These are phyloP conservation scores for Zymoseptoria crescenta DNA, from an alignment of 2,329 filamentous ascomycete genomes.

Conservation along the genomic window DNA sequence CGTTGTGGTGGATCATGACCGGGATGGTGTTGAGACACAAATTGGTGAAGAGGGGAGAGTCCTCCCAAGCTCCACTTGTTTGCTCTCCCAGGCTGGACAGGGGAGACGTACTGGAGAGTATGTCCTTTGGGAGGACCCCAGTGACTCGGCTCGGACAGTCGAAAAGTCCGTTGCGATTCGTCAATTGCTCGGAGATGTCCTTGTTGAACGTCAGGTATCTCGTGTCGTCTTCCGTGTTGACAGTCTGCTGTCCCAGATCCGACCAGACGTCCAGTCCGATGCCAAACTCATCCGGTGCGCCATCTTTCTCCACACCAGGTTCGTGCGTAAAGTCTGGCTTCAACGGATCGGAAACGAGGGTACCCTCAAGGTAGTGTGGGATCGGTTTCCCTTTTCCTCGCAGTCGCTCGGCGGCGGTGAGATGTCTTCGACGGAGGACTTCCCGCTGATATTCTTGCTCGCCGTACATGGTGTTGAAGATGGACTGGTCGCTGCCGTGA, in stretches of 20 bases:
- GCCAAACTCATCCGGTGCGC: slow-evolving; percentile 30
- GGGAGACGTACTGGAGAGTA: slow-evolving; percentile 10
- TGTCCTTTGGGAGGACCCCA: slow-evolving; percentile 14
- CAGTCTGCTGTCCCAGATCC: slow-evolving; percentile 21
- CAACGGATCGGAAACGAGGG: slow-evolving; percentile 11
- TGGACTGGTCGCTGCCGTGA: slow-evolving; percentile 19
- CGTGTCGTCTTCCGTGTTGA: slow-evolving; percentile 15
- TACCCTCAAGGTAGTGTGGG: slow-evolving; percentile 14
- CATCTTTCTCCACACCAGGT: slow-evolving; percentile 32
- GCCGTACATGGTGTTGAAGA: slow-evolving; percentile 23
- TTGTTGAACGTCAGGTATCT: slow-evolving; percentile 8
- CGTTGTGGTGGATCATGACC: slow-evolving; percentile 24
- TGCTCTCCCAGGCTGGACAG: slow-evolving; percentile 7
- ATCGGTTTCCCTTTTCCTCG: slow-evolving; percentile 7
- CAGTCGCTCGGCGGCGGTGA: slow-evolving; percentile 3
- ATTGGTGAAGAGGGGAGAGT: slow-evolving; percentile 18
- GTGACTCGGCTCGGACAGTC: slow-evolving; percentile 5
- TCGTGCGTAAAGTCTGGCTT: slow-evolving; percentile 15
- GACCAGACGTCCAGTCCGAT: slow-evolving; percentile 26
- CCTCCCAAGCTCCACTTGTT: slow-evolving; percentile 8
- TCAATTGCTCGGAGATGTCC: slow-evolving; percentile 8
- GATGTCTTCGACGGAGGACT: slow-evolving; percentile 20
- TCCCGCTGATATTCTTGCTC: slow-evolving; percentile 26
- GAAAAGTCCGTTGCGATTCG: slow-evolving; percentile 8
- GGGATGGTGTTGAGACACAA: slow-evolving; percentile 20